Conservation (phyloP, 2,329 filamentous ascomycete genomes). For the Talaromyces funiculosus region DNA sequence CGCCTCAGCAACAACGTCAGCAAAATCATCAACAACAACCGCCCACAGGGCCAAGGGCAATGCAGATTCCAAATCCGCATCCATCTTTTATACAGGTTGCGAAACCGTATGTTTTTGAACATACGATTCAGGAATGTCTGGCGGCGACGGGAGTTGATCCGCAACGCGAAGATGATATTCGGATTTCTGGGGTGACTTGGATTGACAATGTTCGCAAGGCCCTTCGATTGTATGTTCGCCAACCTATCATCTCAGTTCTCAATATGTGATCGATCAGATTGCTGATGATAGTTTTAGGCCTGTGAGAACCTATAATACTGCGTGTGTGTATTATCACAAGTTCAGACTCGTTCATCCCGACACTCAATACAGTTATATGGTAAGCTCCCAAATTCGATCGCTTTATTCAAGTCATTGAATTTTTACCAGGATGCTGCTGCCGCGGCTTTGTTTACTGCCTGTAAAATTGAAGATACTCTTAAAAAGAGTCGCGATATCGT, state of each 20-base stretch:
- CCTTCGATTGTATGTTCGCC: slow-evolving; percentile 65
- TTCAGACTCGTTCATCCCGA: slow-evolving; percentile 84
- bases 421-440: slow-evolving; percentile 68
- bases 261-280: background rate
- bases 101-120: slow-evolving; percentile 75
- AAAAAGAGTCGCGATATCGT: slow-evolving; percentile 95
- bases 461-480: slow-evolving; percentile 95
- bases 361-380: slow-evolving; percentile 70
- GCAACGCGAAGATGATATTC: slow-evolving; percentile 70
- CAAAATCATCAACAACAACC: background rate
- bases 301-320: slow-evolving; percentile 85
- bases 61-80: slow-evolving; percentile 43
- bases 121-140: slow-evolving; percentile 69
- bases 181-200: slow-evolving; percentile 80
- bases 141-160: slow-evolving; percentile 65
- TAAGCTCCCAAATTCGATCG: slow-evolving; percentile 19
- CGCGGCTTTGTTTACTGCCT: slow-evolving; percentile 83
- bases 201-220: slow-evolving; percentile 78
- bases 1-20: background rate
- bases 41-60: slow-evolving; percentile 11
- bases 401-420: background rate
- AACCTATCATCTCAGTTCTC: background rate
- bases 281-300: slow-evolving; percentile 54
- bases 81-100: slow-evolving; percentile 60
- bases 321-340: slow-evolving; percentile 87